Base-by-base conservation (phyloP, 208 protist genomes). In the Trypanosoma mega region DNA sequence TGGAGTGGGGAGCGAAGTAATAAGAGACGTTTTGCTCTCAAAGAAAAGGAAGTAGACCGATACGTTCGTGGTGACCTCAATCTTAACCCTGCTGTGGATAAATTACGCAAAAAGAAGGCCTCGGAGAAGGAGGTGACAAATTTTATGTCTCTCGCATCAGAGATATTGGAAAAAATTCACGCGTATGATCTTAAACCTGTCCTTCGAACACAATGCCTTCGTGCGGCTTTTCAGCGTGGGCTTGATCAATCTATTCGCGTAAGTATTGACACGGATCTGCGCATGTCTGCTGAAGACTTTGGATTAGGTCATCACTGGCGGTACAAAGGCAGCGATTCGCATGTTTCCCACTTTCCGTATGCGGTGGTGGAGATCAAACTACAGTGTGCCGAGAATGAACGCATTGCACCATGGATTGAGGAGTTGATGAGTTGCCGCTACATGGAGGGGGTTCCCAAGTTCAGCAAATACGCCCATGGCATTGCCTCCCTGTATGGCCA, bases 371-470 rank as follows among this genome's bases (percentile, higher is more conserved):
- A 95, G 66, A 61, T 95, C 14, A 95, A 95, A 65, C 76, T 95
- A 61, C 84, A 92, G 69, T 94, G 84, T 56, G 73, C 78, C 7
- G 85, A 95, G 65, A 95, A 95, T 52, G 89, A 95, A 58, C 78
- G 78, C 48, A 93, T 95, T 45, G 80, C 82, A 1, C 83, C 89
- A 36, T 95, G 89, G 85, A 93, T 93, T 45, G 89, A 92, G 57
- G 85, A 95, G 68, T 69, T 95, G 49, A 95, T 95, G 89, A 59
- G 73, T 29, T 94, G 88, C 58, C 79, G 88, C 18, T 85, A 87
- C 76, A 94, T 94, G 88, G 89, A 95, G 63, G 82, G 83, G 59
- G 68, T 93, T 6, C 85, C 85, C 23, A 95, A 95, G 64, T 95
- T 92, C 56, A 92, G 83, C 68, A 95, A 95, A 69, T 95, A 95